These are phyloP conservation scores for Diplodia scrobiculata DNA, from an alignment of 2,329 filamentous ascomycete genomes.

Conservation along the genomic window DNA sequence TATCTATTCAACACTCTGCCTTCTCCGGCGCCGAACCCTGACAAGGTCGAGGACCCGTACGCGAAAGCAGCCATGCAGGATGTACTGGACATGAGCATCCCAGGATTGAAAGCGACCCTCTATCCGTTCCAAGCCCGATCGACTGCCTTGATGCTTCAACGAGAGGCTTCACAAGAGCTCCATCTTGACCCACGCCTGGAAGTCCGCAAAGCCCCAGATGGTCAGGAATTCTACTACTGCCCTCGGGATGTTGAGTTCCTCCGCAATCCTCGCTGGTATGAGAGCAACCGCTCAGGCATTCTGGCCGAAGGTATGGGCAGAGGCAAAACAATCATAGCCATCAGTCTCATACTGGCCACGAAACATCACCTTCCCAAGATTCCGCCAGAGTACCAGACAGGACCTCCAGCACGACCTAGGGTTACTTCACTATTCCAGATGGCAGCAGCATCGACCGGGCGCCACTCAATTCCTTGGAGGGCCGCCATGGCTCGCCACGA, in stretches of 20 bases:
- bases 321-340: conserved; percentile 86
- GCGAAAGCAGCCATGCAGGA: conserved; percentile 58
- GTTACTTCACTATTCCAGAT: conserved; percentile 72
- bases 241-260: conserved; percentile 63
- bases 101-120: conserved; percentile 64
- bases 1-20: conserved; percentile 73
- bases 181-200: conserved; percentile 74
- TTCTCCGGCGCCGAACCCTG: conserved; percentile 63
- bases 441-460: conserved; percentile 69
- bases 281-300: conserved; percentile 73
- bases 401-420: conserved; percentile 48
- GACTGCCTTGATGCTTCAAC: conserved; percentile 79
- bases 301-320: conserved; percentile 75
- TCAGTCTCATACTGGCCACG: conserved; percentile 72
- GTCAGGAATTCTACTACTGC: conserved; percentile 69
- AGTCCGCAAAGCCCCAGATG: conserved; percentile 61
- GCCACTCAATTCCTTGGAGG: conserved; percentile 70
- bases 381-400: conserved; percentile 61
- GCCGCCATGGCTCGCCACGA: conserved; percentile 60
- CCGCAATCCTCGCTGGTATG: conserved; percentile 70
- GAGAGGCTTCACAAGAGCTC: conserved; percentile 66
- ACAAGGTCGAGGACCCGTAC: conserved; percentile 54
- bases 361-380: conserved; percentile 66
- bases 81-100: conserved; percentile 51
- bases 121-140: conserved; percentile 81